These are phyloP conservation scores for Saccharomycopsis hybrid DNA, from an alignment of 1,139 yeast species.

Conservation along the genomic window DNA sequence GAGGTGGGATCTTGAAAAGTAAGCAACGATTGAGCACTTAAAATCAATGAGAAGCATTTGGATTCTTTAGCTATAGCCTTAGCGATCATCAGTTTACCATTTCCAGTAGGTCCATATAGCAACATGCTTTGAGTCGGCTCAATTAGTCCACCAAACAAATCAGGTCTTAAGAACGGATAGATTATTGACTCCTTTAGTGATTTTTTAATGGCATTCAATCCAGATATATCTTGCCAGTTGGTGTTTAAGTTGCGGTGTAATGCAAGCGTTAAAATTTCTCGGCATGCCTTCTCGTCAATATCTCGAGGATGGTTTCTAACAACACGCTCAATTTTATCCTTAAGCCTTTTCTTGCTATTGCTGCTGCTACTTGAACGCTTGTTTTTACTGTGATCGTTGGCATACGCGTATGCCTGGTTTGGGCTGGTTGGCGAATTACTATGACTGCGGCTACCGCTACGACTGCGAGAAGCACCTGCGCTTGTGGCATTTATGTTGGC, in stretches of 20 bases:
- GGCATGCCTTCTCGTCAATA: constrained; percentile 40
- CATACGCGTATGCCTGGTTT: too few species aligned
- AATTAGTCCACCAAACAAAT: constrained; percentile 51
- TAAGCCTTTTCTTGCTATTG: background rate
- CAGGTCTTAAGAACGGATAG: constrained; percentile 60
- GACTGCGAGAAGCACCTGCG: too few species aligned
- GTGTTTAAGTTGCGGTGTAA: constrained; percentile 53
- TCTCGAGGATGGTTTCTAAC: constrained; percentile 28
- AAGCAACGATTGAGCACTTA: constrained; percentile 45
- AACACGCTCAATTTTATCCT: constrained; percentile 11
- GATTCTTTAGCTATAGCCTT: constrained; percentile 64
- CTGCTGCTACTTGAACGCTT: too few species aligned
- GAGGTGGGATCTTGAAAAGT: constrained; percentile 39
- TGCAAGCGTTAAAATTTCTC: constrained; percentile 39
- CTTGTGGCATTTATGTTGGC: too few species aligned
- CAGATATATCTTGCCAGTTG: constrained; percentile 61
- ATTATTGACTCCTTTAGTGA: constrained; percentile 61
- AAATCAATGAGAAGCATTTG: constrained; percentile 55
- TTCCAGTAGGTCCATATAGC: constrained; percentile 54
- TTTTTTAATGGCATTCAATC: constrained; percentile 42
- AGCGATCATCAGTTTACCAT: constrained; percentile 51
- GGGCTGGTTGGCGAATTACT: too few species aligned
- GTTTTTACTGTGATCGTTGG: too few species aligned
- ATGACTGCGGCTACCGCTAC: too few species aligned
- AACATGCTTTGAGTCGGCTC: constrained; percentile 59